Evolutionary conservation across 163 green algal species (phyloP), one percentile per base, ranked within the genome.

Genomic region (Coccomyxa subellipsoidea): DNA sequence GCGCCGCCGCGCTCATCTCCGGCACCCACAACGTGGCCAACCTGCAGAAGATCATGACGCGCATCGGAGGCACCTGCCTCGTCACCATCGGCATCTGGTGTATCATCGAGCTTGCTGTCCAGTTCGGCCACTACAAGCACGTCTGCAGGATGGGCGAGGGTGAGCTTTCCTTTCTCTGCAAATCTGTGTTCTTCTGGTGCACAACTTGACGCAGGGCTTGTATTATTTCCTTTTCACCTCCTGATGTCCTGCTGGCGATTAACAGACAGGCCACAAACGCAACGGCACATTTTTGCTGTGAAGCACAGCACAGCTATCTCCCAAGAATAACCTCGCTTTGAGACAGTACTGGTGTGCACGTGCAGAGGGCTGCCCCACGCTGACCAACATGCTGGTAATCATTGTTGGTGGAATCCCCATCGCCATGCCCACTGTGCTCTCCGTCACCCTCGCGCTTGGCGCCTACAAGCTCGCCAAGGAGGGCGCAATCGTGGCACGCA

Each of bases 371-470:
- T 97, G 93, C 89, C 92, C 93, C 53, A 95, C 92, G 0, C 87
- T 97, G 69, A 93, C 89, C 80, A 97, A 97, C 88, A 94, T 96
- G 87, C 90, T 98, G 38, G 94, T 98, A 36, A 93, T 98, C 82
- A 91, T 98, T 53, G 95, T 98, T 53, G 95, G 94, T 37, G 93
- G 94, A 78, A 96, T 98, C 78, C 94, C 94, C 81, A 98, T 98
- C 80, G 94, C 94, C 86, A 97, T 98, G 93, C 93, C 93, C 54
- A 98, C 93, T 31, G 94, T 98, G 78, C 86, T 96, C 85, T 92
- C 87, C 0, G 92, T 96, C 10, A 98, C 94, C 15, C 87, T 98
- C 35, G 94, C 94, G 0, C 87, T 98, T 71, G 94, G 94, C 40
- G 92, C 93, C 21, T 90, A 83, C 85, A 91, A 93, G 82, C 89